Evolutionary conservation across 1,284 basidiomycete genomes (phyloP).

Genomic region (Cryptococcus sp.): DNA sequence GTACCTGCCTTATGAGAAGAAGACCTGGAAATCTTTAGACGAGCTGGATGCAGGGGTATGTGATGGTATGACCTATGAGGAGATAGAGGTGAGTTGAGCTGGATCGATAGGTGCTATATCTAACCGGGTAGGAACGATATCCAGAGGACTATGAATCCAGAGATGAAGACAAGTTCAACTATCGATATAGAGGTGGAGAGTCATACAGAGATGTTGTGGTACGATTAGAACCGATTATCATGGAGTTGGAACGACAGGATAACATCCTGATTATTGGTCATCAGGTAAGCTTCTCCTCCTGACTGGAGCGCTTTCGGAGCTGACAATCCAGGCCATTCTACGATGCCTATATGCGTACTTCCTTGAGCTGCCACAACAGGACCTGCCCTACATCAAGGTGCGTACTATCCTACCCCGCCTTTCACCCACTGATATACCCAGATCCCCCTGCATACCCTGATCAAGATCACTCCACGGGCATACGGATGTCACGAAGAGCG

Average conservation of each 20-base stretch:
- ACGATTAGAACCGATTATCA: slow-evolving; percentile 93
- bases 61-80: slow-evolving; percentile 99
- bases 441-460: slow-evolving; percentile 91
- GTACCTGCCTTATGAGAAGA: slow-evolving; percentile 76
- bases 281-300: slow-evolving; percentile 56
- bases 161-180: slow-evolving; percentile 99
- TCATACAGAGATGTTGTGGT: slow-evolving; percentile 95
- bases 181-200: slow-evolving; percentile 90
- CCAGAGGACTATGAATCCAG: slow-evolving; percentile 98
- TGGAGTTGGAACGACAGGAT: slow-evolving; percentile 96
- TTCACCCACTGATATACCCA: slow-evolving; percentile 3
- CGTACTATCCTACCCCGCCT: not conserved
- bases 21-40: slow-evolving; percentile 98
- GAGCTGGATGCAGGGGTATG: slow-evolving; percentile 98
- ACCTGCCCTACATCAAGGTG: slow-evolving; percentile 91
- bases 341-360: slow-evolving; percentile 95
- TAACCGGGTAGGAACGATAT: slow-evolving; percentile 65
- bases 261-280: slow-evolving; percentile 97
- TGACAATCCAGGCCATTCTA: slow-evolving; percentile 64
- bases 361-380: slow-evolving; percentile 83
- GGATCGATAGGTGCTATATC: not conserved
- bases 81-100: slow-evolving; percentile 71
- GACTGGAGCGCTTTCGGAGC: not conserved
- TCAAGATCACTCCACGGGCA: slow-evolving; percentile 95
- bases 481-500: slow-evolving; percentile 98